Conservation (phyloP, 768 basidiomycete genomes). For the Termitomyces sp. region DNA sequence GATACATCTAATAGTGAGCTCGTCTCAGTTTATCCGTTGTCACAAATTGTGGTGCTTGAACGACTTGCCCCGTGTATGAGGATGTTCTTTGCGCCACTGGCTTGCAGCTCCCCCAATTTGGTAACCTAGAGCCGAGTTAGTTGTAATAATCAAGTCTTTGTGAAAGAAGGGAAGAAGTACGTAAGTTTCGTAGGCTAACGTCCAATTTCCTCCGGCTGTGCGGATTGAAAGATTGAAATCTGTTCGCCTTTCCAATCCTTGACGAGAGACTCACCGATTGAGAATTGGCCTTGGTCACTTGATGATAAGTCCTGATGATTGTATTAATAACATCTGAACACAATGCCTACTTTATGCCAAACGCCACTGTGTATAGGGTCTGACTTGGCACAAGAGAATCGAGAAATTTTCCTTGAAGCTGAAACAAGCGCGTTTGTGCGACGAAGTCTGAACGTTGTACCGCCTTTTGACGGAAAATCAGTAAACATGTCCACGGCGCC, state of each 20-base stretch:
- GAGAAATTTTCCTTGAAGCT: constrained; percentile 26
- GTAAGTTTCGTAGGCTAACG: neutral
- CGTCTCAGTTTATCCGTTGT: neutral
- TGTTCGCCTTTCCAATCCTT: neutral
- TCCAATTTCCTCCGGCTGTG: constrained; percentile 4
- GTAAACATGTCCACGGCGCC: neutral
- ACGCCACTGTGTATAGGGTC: constrained; percentile 28
- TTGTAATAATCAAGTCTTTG: neutral
- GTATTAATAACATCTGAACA: neutral
- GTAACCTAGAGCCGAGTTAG: constrained; percentile 14
- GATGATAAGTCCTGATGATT: neutral
- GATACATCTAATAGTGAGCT: constrained; percentile 25
- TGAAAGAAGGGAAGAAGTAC: neutral
- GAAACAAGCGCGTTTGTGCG: constrained; percentile 24
- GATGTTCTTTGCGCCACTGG: constrained; percentile 26
- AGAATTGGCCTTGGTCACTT: constrained; percentile 5
- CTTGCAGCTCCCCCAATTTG: constrained; percentile 27
- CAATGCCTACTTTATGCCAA: constrained; percentile 29
- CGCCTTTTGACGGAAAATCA: constrained; percentile 9
- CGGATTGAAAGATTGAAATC: neutral
- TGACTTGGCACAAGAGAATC: constrained; percentile 24
- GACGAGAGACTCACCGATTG: neutral
- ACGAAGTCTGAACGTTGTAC: constrained; percentile 27
- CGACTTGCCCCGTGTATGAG: constrained; percentile 26
- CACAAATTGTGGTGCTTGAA: neutral